Base-by-base conservation (phyloP, 2,329 filamentous ascomycete species). In the Xylaria sp. region DNA sequence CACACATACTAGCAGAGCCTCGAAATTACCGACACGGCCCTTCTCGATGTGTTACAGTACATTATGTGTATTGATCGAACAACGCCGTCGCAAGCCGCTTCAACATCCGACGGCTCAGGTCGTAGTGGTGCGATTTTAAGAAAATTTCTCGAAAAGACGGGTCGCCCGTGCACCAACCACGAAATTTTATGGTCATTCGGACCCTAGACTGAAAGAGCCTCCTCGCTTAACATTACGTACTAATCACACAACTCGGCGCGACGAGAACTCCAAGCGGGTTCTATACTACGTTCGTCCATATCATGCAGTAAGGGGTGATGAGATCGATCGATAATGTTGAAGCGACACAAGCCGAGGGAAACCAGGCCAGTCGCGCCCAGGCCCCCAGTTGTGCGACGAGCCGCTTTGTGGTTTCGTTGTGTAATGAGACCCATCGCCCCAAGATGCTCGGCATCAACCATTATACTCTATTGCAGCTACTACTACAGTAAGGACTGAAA, bases 341-440 rank as follows among this genome's bases (percentile, higher is more conserved):
- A 58, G 49, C 59, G 19, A 51, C 23, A 27, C 53, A 60, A 65
- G 56, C 58, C 58, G 60, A 65, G 21, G 52, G 29, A 65, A 65
- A 53, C 63, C 57, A 63, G 43, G 9, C 61, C 27, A 41, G 31
- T 48, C 53, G 44, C 25, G 25, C 19, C 1, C 23, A 17, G 11
- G 19, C 17, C 17, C 29, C 46, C 29, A 29, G 44, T 33, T 23
- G 38, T 56, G 35, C 55, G 23, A 53, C 41, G 47, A 58, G 53
- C 57, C 35, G 57, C 40, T 52, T 29, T 46, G 46, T 31, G 40
- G 35, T 35, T 55, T 38, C 23, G 8, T n/a, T n/a, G n/a, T 31
- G 37, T 37, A 25, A 31, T 38, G 44, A 54, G 55, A 48, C 46
- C 43, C 17, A n/a, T 41, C 38, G 27, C 17, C 40, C 29, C n/a